phyloP scores from a whole-genome alignment of 2,329 filamentous ascomycete species.

The Ceratocystis cubensis region DNA sequence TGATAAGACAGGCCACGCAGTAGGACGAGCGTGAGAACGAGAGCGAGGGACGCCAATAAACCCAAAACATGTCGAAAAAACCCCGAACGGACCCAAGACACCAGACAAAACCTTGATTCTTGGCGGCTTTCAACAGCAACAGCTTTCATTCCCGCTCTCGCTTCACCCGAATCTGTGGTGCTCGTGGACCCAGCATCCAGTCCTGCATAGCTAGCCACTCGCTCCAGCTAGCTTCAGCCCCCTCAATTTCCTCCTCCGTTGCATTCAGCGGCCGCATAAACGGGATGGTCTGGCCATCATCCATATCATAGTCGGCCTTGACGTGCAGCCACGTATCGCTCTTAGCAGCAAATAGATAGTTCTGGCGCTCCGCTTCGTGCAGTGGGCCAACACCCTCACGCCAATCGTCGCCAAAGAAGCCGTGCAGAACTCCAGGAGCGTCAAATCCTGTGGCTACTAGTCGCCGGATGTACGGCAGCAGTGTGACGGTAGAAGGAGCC shows the following conservation, averaged over 20 bases:
- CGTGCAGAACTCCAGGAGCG: conserved; percentile 70
- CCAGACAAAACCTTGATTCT: neutral
- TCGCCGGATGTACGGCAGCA: conserved; percentile 81
- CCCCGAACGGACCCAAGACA: neutral
- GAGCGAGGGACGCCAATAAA: neutral
- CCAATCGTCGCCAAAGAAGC: conserved; percentile 97
- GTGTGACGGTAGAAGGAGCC: conserved; percentile 40
- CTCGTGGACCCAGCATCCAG: conserved; percentile 88
- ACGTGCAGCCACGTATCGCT: conserved; percentile 80
- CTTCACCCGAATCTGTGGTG: conserved; percentile 33
- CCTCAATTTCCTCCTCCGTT: conserved; percentile 65
- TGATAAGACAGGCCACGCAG: neutral
- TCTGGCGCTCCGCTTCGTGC: conserved; percentile 79
- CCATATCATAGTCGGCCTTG: conserved; percentile 83
- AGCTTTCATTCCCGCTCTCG: conserved; percentile 10
- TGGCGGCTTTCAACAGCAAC: neutral
- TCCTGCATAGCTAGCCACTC: conserved; percentile 95
- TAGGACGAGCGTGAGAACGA: too few relatives aligned
- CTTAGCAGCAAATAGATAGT: conserved; percentile 92
- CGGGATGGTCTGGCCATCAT: conserved; percentile 68
- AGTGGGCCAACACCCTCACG: conserved; percentile 62
- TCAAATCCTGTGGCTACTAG: conserved; percentile 89
- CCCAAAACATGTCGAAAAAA: neutral
- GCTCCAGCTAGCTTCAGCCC: conserved; percentile 77
- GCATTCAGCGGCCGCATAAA: conserved; percentile 76